phyloP scores from a whole-genome alignment of 2,329 filamentous ascomycete genomes.

The Aureobasidium lini region DNA sequence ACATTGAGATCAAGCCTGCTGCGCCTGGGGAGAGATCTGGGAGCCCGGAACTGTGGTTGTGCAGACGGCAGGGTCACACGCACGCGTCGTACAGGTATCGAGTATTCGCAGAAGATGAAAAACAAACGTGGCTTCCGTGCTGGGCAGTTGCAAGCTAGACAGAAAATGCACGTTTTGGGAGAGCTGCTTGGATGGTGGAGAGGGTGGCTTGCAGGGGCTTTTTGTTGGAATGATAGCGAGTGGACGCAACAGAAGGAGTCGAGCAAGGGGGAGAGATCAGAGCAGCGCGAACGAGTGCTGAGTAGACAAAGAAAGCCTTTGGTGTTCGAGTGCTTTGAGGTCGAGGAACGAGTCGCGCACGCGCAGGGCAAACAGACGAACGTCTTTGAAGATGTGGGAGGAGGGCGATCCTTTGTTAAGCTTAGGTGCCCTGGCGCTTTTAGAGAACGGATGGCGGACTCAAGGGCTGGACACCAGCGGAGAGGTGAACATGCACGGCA shows the following conservation, averaged over 20 bases:
- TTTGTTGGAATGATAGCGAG: constrained; percentile 10
- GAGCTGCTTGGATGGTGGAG: constrained; percentile 13
- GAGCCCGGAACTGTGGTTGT: constrained; percentile 39
- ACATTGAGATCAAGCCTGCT: constrained; percentile 11
- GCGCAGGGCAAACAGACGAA: constrained; percentile 13
- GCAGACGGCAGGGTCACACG: constrained; percentile 33
- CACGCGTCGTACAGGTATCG: constrained; percentile 12
- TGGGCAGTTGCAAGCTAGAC: constrained; percentile 12
- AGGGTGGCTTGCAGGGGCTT: constrained; percentile 15
- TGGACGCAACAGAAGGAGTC: background rate
- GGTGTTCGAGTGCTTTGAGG: background rate
- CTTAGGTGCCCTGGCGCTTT: constrained; percentile 38
- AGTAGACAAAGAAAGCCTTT: constrained; percentile 6
- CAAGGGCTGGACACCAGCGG: constrained; percentile 36
- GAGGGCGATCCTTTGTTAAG: constrained; percentile 46
- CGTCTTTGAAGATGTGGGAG: constrained; percentile 20
- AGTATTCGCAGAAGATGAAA: constrained; percentile 4
- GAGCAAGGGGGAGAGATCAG: constrained; percentile 9
- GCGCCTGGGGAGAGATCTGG: constrained; percentile 28
- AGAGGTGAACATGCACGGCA: constrained; percentile 35
- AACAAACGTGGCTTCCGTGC: constrained; percentile 5
- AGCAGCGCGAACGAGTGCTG: background rate
- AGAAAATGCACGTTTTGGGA: constrained; percentile 12
- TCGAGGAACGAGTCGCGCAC: constrained; percentile 8
- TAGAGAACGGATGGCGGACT: constrained; percentile 36